Evolutionary conservation across 2,329 filamentous ascomycete genomes (phyloP).

Genomic region (Colletotrichum somersetense): DNA sequence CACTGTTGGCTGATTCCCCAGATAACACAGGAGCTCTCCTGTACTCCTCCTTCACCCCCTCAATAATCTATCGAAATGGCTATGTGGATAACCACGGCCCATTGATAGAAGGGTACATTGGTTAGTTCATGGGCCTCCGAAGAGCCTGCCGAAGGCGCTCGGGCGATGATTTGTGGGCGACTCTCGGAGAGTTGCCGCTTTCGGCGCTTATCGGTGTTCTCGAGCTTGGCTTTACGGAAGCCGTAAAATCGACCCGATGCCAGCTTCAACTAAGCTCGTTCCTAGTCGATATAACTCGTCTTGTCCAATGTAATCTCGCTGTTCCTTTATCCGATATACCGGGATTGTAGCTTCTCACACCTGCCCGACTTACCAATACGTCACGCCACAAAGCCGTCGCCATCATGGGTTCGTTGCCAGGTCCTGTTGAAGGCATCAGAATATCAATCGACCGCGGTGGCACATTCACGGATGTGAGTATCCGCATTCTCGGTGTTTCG

Average conservation of each 20-base stretch:
- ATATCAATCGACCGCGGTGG: slow-evolving; percentile 50
- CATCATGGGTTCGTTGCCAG: slow-evolving; percentile 32
- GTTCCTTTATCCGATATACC: neutral
- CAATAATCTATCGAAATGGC: slow-evolving; percentile 9
- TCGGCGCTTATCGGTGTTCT: slow-evolving; percentile 18
- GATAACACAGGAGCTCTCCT: slow-evolving; percentile 8
- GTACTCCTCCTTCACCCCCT: slow-evolving; percentile 33
- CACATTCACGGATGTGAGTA: slow-evolving; percentile 76
- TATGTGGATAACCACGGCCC: slow-evolving; percentile 6
- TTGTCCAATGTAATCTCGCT: neutral
- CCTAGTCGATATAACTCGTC: slow-evolving; percentile 2
- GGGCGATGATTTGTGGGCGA: neutral
- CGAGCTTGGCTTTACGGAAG: neutral
- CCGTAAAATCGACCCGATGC: slow-evolving; percentile 29
- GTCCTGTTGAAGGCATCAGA: slow-evolving; percentile 37
- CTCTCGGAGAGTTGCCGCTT: slow-evolving; percentile 25
- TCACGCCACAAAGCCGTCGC: neutral
- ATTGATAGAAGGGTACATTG: neutral
- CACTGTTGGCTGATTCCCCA: slow-evolving; percentile 2
- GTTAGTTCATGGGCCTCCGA: slow-evolving; percentile 7
- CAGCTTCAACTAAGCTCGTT: neutral
- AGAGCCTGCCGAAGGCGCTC: slow-evolving; percentile 30
- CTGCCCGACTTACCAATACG: neutral
- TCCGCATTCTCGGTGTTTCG: slow-evolving; percentile 70
- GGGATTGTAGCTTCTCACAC: neutral